Conservation (phyloP, 129 eudicot genomes). For the Centrapalus pauciflorus region DNA sequence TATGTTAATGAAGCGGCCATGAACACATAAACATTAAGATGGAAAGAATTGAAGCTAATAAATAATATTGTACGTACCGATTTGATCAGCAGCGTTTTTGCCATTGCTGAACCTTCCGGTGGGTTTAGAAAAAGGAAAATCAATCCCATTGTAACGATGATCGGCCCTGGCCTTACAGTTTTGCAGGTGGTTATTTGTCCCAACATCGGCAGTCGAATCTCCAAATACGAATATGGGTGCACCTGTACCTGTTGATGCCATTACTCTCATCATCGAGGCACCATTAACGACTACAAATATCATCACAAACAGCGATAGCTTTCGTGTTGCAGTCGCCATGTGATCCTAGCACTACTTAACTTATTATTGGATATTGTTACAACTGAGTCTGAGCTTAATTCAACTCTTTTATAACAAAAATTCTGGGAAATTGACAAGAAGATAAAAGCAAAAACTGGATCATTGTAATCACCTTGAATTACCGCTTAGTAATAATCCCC, state of each 20-base stretch:
- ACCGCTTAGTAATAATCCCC: conserved; percentile 5
- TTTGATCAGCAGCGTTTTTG: conserved; percentile 31
- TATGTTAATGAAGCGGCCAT: neutral
- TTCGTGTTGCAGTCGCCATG: conserved; percentile 16
- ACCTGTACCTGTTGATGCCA: neutral
- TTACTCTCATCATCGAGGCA: neutral
- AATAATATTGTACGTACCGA: too few relatives aligned
- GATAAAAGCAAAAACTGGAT: neutral
- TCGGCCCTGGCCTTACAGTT: conserved; percentile 34
- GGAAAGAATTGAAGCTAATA: too few relatives aligned
- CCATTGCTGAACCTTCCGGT: conserved; percentile 58
- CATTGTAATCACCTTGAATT: conserved; percentile 18
- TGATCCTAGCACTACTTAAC: neutral
- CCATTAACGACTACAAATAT: neutral
- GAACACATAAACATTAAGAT: neutral
- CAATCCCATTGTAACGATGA: conserved; percentile 42
- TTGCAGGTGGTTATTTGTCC: conserved; percentile 40
- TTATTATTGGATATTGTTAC: neutral
- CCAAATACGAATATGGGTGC: conserved; percentile 40
- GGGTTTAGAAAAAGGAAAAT: conserved; percentile 35
- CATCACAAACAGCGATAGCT: conserved; percentile 1
- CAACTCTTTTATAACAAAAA: neutral
- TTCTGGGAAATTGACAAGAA: conserved; percentile 8
- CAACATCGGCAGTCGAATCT: conserved; percentile 52
- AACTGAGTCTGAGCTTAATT: too few relatives aligned